Evolutionary conservation across 2,329 filamentous ascomycete genomes (phyloP).

Genomic region (Coniochaeta prunicola): DNA sequence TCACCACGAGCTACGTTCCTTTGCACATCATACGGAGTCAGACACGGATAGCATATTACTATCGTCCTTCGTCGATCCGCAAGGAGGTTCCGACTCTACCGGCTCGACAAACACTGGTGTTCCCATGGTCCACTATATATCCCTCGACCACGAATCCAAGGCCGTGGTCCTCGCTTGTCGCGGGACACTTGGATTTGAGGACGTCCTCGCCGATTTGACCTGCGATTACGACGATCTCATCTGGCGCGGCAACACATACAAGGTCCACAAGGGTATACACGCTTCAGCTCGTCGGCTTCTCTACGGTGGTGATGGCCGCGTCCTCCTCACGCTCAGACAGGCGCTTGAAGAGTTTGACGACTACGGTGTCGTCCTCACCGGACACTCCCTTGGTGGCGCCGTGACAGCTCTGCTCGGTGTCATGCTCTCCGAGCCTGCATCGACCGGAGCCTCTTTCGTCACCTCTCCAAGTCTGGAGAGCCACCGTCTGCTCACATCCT

Average conservation of each 20-base stretch:
- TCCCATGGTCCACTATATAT: slow-evolving; percentile 67
- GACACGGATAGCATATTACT: slow-evolving; percentile 53
- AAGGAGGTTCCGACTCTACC: slow-evolving; percentile 58
- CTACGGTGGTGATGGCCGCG: slow-evolving; percentile 58
- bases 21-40: slow-evolving; percentile 55
- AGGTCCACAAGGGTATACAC: slow-evolving; percentile 69
- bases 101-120: slow-evolving; percentile 60
- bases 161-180: slow-evolving; percentile 67
- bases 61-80: slow-evolving; percentile 63
- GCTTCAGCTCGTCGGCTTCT: slow-evolving; percentile 62
- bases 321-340: slow-evolving; percentile 58
- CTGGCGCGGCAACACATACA: slow-evolving; percentile 58
- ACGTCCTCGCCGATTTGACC: slow-evolving; percentile 66
- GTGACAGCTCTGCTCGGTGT: slow-evolving; percentile 65
- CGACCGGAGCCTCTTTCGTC: slow-evolving; percentile 50
- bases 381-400: slow-evolving; percentile 62
- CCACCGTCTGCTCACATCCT: slow-evolving; percentile 23
- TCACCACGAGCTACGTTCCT: slow-evolving; percentile 55
- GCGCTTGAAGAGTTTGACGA: slow-evolving; percentile 59
- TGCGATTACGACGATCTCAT: slow-evolving; percentile 62
- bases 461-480: slow-evolving; percentile 45
- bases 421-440: slow-evolving; percentile 59
- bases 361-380: slow-evolving; percentile 63
- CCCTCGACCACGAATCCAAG: slow-evolving; percentile 63
- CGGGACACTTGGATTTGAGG: slow-evolving; percentile 66